These are phyloP conservation scores for Neonectria sp. DNA, from an alignment of 2,329 filamentous ascomycete genomes.

Conservation along the genomic window DNA sequence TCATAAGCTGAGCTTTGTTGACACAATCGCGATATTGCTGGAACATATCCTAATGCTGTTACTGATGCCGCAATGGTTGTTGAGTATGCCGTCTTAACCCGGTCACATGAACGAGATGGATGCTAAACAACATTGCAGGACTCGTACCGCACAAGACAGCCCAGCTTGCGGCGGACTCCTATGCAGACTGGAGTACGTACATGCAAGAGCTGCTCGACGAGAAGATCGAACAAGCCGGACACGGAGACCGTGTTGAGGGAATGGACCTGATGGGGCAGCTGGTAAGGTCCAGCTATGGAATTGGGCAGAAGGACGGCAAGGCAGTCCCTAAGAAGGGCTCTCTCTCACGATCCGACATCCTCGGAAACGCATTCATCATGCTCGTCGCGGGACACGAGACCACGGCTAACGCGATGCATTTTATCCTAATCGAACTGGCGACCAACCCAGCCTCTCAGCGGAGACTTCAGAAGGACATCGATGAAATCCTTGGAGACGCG, in stretches of 20 bases:
- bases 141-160: conserved; percentile 66
- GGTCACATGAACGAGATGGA: neutral
- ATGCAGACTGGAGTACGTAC: conserved; percentile 76
- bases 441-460: conserved; percentile 75
- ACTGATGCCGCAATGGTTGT: conserved; percentile 70
- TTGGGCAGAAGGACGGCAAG: conserved; percentile 9
- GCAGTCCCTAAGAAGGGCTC: conserved; percentile 48
- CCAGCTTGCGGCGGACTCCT: conserved; percentile 67
- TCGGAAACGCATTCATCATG: conserved; percentile 80
- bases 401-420: conserved; percentile 82
- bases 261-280: conserved; percentile 70
- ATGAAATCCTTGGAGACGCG: conserved; percentile 72
- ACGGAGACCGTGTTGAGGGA: conserved; percentile 56
- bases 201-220: conserved; percentile 78
- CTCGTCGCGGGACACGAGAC: conserved; percentile 86
- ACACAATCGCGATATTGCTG: conserved; percentile 73
- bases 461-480: conserved; percentile 77
- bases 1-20: conserved; percentile 76
- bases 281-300: conserved; percentile 58
- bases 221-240: conserved; percentile 64
- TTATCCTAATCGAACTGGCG: conserved; percentile 78
- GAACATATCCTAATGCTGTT: conserved; percentile 76
- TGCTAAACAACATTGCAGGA: conserved; percentile 47
- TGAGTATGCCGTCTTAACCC: conserved; percentile 57
- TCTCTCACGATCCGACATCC: conserved; percentile 75